phyloP scores from a whole-genome alignment of 192 early-diverging fungal species.

The Podila horticola region DNA sequence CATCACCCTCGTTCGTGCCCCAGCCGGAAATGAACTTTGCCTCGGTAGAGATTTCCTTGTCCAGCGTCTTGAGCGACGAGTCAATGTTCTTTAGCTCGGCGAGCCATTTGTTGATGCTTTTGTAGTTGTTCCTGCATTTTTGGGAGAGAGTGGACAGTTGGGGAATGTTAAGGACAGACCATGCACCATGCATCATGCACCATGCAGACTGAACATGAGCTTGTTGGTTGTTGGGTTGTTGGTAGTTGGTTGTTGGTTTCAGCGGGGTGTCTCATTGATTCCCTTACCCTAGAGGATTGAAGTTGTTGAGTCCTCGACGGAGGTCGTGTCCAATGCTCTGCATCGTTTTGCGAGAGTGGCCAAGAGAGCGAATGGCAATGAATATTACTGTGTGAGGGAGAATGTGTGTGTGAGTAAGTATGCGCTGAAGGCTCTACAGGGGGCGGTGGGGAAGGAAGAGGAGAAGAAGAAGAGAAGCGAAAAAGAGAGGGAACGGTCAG shows the following conservation, averaged over 20 bases:
- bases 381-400: background rate
- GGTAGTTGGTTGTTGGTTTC: background rate
- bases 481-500: background rate
- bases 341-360: constrained; percentile 9
- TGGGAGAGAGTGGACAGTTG: background rate
- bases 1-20: constrained; percentile 48
- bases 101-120: constrained; percentile 53
- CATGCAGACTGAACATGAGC: background rate
- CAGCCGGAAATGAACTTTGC: constrained; percentile 47
- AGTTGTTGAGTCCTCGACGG: constrained; percentile 48
- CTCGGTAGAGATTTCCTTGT: constrained; percentile 41
- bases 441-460: background rate
- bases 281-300: constrained; percentile 28
- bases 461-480: background rate
- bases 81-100: constrained; percentile 52
- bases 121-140: constrained; percentile 35
- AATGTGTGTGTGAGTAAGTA: background rate
- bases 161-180: background rate
- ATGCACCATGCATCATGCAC: too few species aligned
- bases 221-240: background rate
- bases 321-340: constrained; percentile 52
- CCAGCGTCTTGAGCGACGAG: constrained; percentile 36
- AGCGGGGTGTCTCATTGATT: background rate
- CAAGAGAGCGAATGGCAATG: background rate
- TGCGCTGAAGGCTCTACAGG: background rate